Base-by-base conservation (phyloP, 2,329 filamentous ascomycete genomes). In the Ophiocordyceps polyrhachis-furcata region DNA sequence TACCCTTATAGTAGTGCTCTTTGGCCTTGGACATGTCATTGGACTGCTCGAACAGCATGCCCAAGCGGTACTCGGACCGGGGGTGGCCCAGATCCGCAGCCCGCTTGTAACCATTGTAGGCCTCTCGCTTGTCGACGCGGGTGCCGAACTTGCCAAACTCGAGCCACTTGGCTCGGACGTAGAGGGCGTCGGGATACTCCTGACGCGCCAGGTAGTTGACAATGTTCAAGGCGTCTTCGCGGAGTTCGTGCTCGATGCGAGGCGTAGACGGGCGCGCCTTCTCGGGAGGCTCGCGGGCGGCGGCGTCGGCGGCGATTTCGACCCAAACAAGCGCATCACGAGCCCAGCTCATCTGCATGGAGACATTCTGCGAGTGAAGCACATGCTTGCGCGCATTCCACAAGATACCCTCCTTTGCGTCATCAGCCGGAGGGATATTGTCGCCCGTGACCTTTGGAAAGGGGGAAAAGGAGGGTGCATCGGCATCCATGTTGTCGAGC, bases 61-160 rank as follows among this genome's bases (percentile, higher is more conserved):
- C 91, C 65, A 98, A 93, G 42, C 91, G 79, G 62, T 98, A 98
- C 61, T 96, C 86, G 19, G 91, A 88, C 53, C 91, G 74, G 20
- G 81, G 77, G 63, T 88, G 93, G 47, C 86, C 86, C 53, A 84
- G 79, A 53, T 88, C 82, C 28, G 86, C 82, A n/a, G 91, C 84
- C 54, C 81, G 73, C 49, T 79, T 78, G 64, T 96, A 98, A 55
- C 82, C 83, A 49, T 79, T 66, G 59, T 93, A 96, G 8, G 91
- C 89, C 64, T 95, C 89, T 56, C 89, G 88, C 66, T 93, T 94
- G 67, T 98, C 91, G 48, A 87, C 71, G 25, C 87, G 78, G 61
- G 81, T 79, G 37, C 86, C 87, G 58, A 95, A 96, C 58, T 94
- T 93, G 53, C 91, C 91, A 69, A 96, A 98, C 59, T 98, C 91